Percentiles rank a stretch among this genome's conserved stretches.
Evolutionary conservation across 108 stramenopile genomes (phyloP).

Genomic region (Fragilariopsis cylindrus): DNA sequence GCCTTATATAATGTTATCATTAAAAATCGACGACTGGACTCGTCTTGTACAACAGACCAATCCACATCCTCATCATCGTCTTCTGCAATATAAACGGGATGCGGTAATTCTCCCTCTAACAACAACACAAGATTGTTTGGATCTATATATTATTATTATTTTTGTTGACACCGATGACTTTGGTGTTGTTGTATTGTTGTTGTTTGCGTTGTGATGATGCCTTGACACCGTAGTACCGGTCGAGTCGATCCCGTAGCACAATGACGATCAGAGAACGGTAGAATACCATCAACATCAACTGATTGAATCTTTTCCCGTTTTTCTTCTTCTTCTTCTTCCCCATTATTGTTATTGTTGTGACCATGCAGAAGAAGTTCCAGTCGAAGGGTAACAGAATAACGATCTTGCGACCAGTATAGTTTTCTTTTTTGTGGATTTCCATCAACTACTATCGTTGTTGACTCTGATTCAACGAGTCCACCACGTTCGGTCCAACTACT

Average conservation of each 20-base stretch:
- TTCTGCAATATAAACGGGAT: conserved; percentile 46
- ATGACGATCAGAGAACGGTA: conserved; percentile 37
- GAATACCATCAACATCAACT: conserved; percentile 19
- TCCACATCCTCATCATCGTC: conserved; percentile 45
- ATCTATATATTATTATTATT: neutral
- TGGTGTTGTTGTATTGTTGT: neutral
- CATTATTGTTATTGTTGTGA: too few species aligned
- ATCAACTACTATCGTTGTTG: neutral
- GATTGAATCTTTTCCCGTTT: conserved; percentile 13
- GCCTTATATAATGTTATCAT: conserved; percentile 47
- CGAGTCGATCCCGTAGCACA: conserved; percentile 25
- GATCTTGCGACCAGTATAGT: conserved; percentile 52
- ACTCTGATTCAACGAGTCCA: neutral
- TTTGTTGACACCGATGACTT: neutral
- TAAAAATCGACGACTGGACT: conserved; percentile 11
- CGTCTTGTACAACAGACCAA: conserved; percentile 32
- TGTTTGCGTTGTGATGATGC: neutral
- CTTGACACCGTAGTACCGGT: neutral
- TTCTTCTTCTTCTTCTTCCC: too few species aligned
- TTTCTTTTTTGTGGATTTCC: neutral
- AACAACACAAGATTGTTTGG: neutral
- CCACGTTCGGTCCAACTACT: conserved; percentile 33
- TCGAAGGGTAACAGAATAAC: conserved; percentile 40
- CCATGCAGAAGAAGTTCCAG: conserved; percentile 9
- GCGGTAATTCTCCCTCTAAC: conserved; percentile 42